Base-by-base conservation (phyloP, 306 rosid species). In the Canavalia gladiata region DNA sequence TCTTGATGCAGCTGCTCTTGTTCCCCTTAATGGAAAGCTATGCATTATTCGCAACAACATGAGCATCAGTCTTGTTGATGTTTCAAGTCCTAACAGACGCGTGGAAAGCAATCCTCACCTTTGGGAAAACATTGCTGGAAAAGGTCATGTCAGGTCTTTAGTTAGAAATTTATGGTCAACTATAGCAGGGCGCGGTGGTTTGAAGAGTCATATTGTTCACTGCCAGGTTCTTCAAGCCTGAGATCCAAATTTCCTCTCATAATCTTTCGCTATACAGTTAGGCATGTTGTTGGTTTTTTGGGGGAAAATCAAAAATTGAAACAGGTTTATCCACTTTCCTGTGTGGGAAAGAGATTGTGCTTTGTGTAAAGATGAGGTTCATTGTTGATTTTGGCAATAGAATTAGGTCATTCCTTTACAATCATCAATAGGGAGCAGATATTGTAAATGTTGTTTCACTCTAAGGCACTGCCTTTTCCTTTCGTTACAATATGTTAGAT, bases 211-310 rank as follows among this genome's bases (percentile, higher is more conserved):
- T 84, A 96, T 96, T 78, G 90, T 96, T 82, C 99, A 93, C 85
- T 94, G 99, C 83, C 99, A 96, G 79, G 98, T 96, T 78, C 98
- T 96, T 73, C 99, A 94, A 90, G 95, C 91, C 18, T 96, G 91
- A 93, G 70, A 78, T 70, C 33, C 30, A 30, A 7, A 63, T 71
- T 60, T 56, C 50, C 75, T 69, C 74, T 72, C 65, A 25, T 58
- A 51, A 64, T 55, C 72, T 75, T 18, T 73, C 83, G 85, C 72
- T 74, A 81, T 69, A 85, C 74, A 78, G 50, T 45, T 75, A 82
- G 77, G 82, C 58, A 60, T 69, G 78, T 51, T 42, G 59, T 33
- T 82, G 84, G 71, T 68, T 78, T 50, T 65, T 74, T 25, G 11
- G 37, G 11, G 37, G 73, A 66, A 69, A 74, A 82, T 79, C 60